Evolutionary conservation across 2,329 filamentous ascomycete species (phyloP), one percentile per base, ranked within the genome.

Genomic region (Aspergillus puulaauensis): DNA sequence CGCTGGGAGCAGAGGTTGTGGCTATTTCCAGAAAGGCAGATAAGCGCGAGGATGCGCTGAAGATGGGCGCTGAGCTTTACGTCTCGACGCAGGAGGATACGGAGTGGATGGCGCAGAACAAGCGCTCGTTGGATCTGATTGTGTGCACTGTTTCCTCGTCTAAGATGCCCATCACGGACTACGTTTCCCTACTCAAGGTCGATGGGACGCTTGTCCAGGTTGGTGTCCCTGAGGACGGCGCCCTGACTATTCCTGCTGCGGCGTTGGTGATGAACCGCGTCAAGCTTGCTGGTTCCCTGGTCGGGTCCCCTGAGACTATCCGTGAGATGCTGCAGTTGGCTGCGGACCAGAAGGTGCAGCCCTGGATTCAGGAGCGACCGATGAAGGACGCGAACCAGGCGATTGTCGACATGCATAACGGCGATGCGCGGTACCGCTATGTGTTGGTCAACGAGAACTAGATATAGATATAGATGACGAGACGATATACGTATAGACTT

Each of bases 1-100:
- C 90, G 0, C 78, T 93, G 3, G 88, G 87, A 4, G 87, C 86
- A 12, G 86, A 90, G 43, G 79, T 86, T 4, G 79, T 83, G 21
- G 83, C 78, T 4, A 84, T 86, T 62, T 84, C 81, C 6, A 77
- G 83, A 19, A 79, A 73, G 19, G 63, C 66, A 4, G 70, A 70
- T 50, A 86, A 86, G 75, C 76, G 73, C 35, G 74, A 75, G 12
- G 83, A 86, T 69, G 80, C 80, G 2, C 63, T 79, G 47, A 78
- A 79, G 58, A 78, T 86, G 74, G 84, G 84, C 6, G 84, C 83
- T 0, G 80, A 82, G 58, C 66, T 69, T 3, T 85, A 79, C 67
- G 83, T 86, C 60, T 82, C 83, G 5, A 86, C 83, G 0, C 79
- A 78, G 27, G 82, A 85, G 33, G 82, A 85, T 56, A 61, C 73